These are phyloP conservation scores for Ogataea neopini DNA, from an alignment of 805 yeast species.

Conservation along the genomic window DNA sequence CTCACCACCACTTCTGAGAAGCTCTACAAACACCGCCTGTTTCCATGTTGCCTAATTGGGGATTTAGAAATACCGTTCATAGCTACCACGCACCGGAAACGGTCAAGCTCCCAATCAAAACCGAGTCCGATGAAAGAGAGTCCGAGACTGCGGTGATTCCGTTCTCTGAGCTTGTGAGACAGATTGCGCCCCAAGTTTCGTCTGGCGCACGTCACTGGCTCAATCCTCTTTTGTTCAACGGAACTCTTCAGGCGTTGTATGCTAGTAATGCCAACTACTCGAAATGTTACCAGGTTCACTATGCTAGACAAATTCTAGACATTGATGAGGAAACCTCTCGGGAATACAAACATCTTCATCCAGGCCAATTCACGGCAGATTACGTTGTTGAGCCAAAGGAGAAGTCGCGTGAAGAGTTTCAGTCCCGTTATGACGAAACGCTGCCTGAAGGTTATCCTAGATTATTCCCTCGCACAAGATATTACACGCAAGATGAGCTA, in stretches of 20 bases:
- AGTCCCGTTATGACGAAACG: constrained; percentile 38
- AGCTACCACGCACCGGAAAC: constrained; percentile 27
- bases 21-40: too few species aligned
- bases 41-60: constrained; percentile 32
- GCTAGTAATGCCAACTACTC: constrained; percentile 46
- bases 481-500: constrained; percentile 49
- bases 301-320: constrained; percentile 47
- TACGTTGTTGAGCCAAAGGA: constrained; percentile 41
- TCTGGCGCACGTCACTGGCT: constrained; percentile 41
- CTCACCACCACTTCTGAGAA: neutral
- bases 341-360: constrained; percentile 20
- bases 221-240: constrained; percentile 48
- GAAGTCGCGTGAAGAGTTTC: constrained; percentile 28
- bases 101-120: constrained; percentile 29
- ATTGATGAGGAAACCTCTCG: constrained; percentile 21
- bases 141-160: constrained; percentile 24
- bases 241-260: constrained; percentile 52
- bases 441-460: constrained; percentile 56
- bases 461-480: constrained; percentile 70
- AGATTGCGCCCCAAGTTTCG: constrained; percentile 42
- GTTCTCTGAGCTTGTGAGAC: constrained; percentile 37
- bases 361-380: constrained; percentile 50
- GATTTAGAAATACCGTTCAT: constrained; percentile 34
- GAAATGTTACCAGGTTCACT: constrained; percentile 42
- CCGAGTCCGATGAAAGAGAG: neutral